Evolutionary conservation across 164 flowering plant genomes (phyloP).

Genomic region (Magnolia officinalis): DNA sequence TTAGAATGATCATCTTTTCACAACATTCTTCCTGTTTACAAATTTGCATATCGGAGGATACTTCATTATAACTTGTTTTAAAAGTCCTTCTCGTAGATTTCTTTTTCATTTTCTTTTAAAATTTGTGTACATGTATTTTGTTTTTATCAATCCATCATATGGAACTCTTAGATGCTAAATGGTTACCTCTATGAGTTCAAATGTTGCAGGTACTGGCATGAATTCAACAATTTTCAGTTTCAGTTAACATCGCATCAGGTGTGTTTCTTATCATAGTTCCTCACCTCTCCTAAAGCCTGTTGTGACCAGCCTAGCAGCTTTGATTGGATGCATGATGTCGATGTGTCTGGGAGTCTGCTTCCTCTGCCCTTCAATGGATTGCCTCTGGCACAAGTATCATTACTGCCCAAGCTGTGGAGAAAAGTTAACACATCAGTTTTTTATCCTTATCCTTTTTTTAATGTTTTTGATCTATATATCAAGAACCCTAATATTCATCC

Average conservation of each 20-base stretch:
- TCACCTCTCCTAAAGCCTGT: too few relatives aligned
- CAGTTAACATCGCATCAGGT: conserved; percentile 92
- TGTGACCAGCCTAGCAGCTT: conserved; percentile 86
- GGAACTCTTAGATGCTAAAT: conserved; percentile 4
- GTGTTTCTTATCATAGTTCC: conserved; percentile 5
- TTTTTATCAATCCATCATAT: background rate
- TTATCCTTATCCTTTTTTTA: too few relatives aligned
- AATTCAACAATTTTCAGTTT: conserved; percentile 94
- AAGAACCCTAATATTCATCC: too few relatives aligned
- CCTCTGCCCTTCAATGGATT: conserved; percentile 90
- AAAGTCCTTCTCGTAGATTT: background rate
- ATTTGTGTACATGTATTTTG: background rate
- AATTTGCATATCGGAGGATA: background rate
- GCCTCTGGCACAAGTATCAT: conserved; percentile 97
- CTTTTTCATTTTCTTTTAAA: background rate
- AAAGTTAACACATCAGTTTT: conserved; percentile 41
- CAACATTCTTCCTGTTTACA: background rate
- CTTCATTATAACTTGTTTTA: background rate
- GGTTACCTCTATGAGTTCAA: conserved; percentile 4
- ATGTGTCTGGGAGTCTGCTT: conserved; percentile 75
- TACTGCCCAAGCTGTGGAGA: conserved; percentile 76
- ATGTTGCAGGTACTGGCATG: conserved; percentile 85
- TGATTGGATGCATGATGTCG: conserved; percentile 90
- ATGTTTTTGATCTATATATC: too few relatives aligned
- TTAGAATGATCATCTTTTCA: background rate